A percentile compares a stretch with the other conserved stretches of the same genome.
These are phyloP conservation scores for Umbelopsis vinacea DNA, from an alignment of 192 early-diverging fungal species.

Conservation along the genomic window DNA sequence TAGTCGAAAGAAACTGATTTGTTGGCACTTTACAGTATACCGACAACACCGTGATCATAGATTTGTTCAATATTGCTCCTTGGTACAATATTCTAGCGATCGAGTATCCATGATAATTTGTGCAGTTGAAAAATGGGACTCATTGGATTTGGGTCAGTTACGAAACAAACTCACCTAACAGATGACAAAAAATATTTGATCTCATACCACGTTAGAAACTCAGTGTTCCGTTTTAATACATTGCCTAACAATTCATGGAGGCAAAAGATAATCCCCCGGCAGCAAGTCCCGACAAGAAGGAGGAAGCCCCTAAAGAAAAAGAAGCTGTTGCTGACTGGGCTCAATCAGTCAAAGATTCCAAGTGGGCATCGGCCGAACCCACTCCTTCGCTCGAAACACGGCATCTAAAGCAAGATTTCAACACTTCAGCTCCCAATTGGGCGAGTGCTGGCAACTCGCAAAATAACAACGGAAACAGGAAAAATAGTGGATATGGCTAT, in stretches of 20 bases:
- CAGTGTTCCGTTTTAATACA: too few relatives aligned
- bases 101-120: too few relatives aligned
- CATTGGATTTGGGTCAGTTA: too few relatives aligned
- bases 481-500: not conserved
- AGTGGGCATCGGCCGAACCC: conserved; percentile 1
- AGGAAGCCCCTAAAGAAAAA: not conserved
- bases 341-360: conserved; percentile 7
- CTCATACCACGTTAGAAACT: too few relatives aligned
- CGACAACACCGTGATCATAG: too few relatives aligned
- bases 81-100: too few relatives aligned
- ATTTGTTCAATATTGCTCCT: too few relatives aligned
- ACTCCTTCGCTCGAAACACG: not conserved
- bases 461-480: not conserved
- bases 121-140: too few relatives aligned
- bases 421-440: not conserved
- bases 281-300: not conserved
- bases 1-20: too few relatives aligned
- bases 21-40: too few relatives aligned
- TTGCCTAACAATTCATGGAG: not conserved
- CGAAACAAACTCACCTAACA: too few relatives aligned
- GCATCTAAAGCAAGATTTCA: not conserved
- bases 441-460: not conserved
- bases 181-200: too few relatives aligned
- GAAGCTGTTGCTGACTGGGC: not conserved
- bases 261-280: not conserved